Evolutionary conservation across 345 rosid genomes (phyloP).

Genomic region (Eucalyptus guilfoylei): DNA sequence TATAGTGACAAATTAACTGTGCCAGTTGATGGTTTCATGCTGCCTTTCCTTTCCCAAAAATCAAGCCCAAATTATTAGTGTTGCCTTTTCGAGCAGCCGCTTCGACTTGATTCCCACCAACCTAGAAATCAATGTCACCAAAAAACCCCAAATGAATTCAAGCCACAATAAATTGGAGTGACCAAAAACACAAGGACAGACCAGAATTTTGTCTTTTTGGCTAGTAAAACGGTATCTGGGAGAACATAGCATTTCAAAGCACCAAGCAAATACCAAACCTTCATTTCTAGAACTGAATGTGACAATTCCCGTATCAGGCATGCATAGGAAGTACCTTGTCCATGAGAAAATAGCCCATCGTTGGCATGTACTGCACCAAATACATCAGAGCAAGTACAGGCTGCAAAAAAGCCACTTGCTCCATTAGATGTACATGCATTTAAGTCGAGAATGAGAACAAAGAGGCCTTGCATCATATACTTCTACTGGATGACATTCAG

Average conservation of each 20-base stretch:
- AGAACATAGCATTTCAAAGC: background rate
- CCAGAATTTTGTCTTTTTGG: background rate
- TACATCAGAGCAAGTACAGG: slow-evolving; percentile 89
- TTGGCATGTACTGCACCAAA: slow-evolving; percentile 84
- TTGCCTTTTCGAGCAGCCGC: slow-evolving; percentile 66
- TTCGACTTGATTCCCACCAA: slow-evolving; percentile 71
- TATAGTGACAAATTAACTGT: background rate
- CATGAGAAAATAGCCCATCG: slow-evolving; percentile 85
- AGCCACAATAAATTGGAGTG: background rate
- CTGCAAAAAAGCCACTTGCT: slow-evolving; percentile 23
- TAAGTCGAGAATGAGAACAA: background rate
- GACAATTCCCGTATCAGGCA: background rate
- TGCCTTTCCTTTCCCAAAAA: slow-evolving; percentile 64
- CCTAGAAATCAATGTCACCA: slow-evolving; percentile 11
- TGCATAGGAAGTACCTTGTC: slow-evolving; percentile 54
- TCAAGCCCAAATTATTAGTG: slow-evolving; percentile 38
- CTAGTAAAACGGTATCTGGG: background rate
- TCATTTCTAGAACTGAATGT: background rate
- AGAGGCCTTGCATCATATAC: background rate
- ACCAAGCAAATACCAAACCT: background rate
- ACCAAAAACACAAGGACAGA: background rate
- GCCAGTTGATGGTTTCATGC: slow-evolving; percentile 5
- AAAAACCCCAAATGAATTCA: background rate
- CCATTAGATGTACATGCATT: background rate
- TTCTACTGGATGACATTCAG: background rate